These are phyloP conservation scores for Symbiodinium pilosum DNA, from an alignment of 73 alveolate genomes.

Conservation along the genomic window DNA sequence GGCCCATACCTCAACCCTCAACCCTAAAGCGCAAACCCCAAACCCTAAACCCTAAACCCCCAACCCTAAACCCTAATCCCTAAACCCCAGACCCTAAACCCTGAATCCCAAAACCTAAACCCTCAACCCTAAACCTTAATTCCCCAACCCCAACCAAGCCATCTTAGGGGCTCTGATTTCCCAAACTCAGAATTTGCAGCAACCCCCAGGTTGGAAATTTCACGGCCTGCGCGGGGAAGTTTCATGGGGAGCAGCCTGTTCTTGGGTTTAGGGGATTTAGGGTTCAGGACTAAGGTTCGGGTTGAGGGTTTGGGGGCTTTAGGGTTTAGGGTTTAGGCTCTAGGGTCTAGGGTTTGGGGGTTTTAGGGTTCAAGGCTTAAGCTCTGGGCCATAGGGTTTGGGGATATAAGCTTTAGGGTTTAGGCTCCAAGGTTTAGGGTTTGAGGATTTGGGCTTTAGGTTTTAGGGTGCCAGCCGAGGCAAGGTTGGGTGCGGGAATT, in stretches of 20 bases:
- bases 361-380: background rate
- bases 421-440: background rate
- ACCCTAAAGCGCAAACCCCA: background rate
- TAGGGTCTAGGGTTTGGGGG: background rate
- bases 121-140: no score
- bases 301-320: background rate
- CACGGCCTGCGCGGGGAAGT: background rate
- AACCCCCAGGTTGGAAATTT: background rate
- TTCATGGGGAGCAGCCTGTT: background rate
- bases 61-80: no score
- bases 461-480: background rate
- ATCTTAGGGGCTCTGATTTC: background rate
- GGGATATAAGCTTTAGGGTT: background rate
- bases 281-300: background rate
- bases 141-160: background rate
- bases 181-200: background rate
- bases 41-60: background rate
- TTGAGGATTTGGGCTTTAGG: background rate
- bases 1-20: no score
- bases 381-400: background rate
- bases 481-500: no score
- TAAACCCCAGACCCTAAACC: no score
- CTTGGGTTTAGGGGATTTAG: background rate
- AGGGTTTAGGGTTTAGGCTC: background rate
- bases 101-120: background rate